Percentiles rank a stretch among this genome's conserved stretches.
Conservation (phyloP, 352 stramenopile genomes). For the Aphanomyces invadans region DNA sequence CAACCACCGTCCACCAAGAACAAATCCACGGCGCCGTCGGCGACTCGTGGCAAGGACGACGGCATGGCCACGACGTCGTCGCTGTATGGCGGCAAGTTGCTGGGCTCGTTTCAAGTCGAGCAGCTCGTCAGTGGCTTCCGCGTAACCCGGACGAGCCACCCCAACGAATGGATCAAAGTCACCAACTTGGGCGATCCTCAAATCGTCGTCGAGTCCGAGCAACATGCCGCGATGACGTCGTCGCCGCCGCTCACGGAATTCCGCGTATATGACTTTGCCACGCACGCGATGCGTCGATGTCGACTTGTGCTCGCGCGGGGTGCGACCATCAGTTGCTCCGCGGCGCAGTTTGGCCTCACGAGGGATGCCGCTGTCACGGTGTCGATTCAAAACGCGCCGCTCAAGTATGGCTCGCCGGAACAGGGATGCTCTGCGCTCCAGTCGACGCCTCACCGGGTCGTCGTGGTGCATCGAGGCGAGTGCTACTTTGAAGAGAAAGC, state of each 20-base stretch:
- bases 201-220: constrained; percentile 23
- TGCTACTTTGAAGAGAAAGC: constrained; percentile 55
- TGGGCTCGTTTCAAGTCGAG: constrained; percentile 62
- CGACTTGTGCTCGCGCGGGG: background rate
- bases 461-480: constrained; percentile 65
- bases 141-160: background rate
- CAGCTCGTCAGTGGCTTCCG: constrained; percentile 35
- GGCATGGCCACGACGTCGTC: background rate
- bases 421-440: background rate
- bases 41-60: background rate
- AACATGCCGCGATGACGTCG: too few relatives aligned
- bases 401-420: background rate
- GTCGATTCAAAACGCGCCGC: background rate
- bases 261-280: constrained; percentile 15
- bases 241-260: background rate
- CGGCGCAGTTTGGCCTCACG: constrained; percentile 12
- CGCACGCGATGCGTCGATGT: constrained; percentile 1
- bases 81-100: constrained; percentile 44
- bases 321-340: constrained; percentile 13
- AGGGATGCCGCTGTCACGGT: background rate
- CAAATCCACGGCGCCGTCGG: constrained; percentile 13
- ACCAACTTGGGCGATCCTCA: constrained; percentile 22
- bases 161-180: constrained; percentile 11
- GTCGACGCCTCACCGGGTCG: constrained; percentile 12
- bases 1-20: background rate